Conservation (phyloP, 140 eudicot species). For the Anethum foeniculum region DNA sequence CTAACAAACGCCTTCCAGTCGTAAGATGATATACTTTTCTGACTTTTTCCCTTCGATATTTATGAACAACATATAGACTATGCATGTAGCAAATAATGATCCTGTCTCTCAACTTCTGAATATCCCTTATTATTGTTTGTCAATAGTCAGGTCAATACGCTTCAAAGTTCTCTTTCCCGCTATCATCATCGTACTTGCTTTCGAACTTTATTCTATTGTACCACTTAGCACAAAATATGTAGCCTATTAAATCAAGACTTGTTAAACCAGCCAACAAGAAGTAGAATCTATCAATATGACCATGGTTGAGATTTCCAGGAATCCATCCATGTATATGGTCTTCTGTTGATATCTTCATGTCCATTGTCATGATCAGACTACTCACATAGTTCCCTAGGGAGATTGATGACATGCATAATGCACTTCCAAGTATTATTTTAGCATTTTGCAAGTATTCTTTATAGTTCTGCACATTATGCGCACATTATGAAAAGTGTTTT, state of each 20-base stretch:
- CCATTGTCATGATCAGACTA: conserved; percentile 23
- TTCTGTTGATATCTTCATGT: conserved; percentile 22
- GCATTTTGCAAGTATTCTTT: too few relatives aligned
- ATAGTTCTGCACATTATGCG: too few relatives aligned
- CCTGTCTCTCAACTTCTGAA: not conserved
- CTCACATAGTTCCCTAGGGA: conserved; percentile 39
- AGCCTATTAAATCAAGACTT: conserved; percentile 14
- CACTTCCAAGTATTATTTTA: too few relatives aligned
- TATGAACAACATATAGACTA: not conserved
- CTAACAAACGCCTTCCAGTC: not conserved
- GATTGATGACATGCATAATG: conserved; percentile 36
- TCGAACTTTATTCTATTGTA: conserved; percentile 14
- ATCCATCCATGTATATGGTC: conserved; percentile 25
- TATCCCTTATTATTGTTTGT: not conserved
- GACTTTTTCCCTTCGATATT: not conserved
- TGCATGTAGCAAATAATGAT: not conserved
- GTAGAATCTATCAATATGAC: conserved; percentile 21
- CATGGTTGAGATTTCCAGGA: conserved; percentile 16
- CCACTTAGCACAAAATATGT: conserved; percentile 22
- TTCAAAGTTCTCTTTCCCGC: not conserved
- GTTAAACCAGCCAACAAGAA: conserved; percentile 17
- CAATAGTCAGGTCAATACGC: not conserved
- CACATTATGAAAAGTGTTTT: too few relatives aligned
- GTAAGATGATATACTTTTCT: not conserved
- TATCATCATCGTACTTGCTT: not conserved